Evolutionary conservation across 768 basidiomycete genomes (phyloP), one percentile per base, ranked within the genome.

Genomic region (Amanita rubescens): DNA sequence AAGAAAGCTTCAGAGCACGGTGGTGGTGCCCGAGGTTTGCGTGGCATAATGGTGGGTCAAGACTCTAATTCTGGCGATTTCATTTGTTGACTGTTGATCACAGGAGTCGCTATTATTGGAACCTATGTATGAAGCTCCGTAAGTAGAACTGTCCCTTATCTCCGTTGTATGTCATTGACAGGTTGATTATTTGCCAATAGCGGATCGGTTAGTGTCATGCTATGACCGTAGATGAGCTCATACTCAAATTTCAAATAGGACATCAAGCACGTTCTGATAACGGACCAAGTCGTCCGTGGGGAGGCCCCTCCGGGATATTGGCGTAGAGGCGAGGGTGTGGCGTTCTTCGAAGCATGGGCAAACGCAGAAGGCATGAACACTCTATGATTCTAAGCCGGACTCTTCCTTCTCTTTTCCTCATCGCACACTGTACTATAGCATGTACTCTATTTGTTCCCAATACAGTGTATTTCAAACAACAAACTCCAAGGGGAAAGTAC

Each of bases 41-140:
- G 93, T 59, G 88, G 93, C 3, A 90, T 96, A 42, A 83, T 97
- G 86, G 90, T 86, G 45, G 57, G 73, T 63, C 41, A 30, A 43
- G 27, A 27, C 37, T n/a, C 37, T n/a, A 14, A 10, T 22, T 15
- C 27, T 14, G n/a, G 34, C 27, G 19, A 39, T 20, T 44, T 51
- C 45, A 32, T 11, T 12, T 53, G 43, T 49, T 42, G 37, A 57
- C 45, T 42, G 32, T 35, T 24, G 15, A 37, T n/a, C 33, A 7
- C 60, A 91, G 89, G 94, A 96, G 70, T 66, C 76, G 19, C 65
- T 94, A 2, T 70, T 98, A 47, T 72, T 94, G 45, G 92, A 97
- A 46, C 76, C 91, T 0, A 96, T 96, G 94, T 95, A 90, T 63
- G 88, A 92, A 72, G 85, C 85, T 43, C 90, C 91, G 85, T 89